Conservation (phyloP, 2,329 filamentous ascomycete species). For the Emericellopsis atlantica region DNA sequence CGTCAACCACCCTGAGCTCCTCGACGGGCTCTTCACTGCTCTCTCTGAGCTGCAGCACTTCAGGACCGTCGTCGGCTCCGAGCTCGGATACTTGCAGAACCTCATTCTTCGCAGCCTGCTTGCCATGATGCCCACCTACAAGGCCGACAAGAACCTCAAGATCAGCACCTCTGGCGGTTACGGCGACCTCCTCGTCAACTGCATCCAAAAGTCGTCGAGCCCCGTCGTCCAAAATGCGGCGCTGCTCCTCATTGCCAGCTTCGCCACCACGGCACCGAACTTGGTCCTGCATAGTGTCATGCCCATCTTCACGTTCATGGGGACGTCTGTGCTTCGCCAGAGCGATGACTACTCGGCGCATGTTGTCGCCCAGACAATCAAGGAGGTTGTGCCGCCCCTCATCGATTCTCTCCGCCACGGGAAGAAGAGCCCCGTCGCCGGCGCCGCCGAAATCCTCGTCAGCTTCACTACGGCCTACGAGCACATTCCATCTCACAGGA, state of each 20-base stretch:
- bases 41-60: slow-evolving; percentile 83
- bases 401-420: slow-evolving; percentile 75
- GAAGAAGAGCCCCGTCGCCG: slow-evolving; percentile 63
- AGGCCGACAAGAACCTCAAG: slow-evolving; percentile 43
- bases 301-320: slow-evolving; percentile 99
- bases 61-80: slow-evolving; percentile 67
- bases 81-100: slow-evolving; percentile 82
- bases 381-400: slow-evolving; percentile 83
- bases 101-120: slow-evolving; percentile 71
- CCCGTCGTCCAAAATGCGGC: slow-evolving; percentile 91
- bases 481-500: slow-evolving; percentile 81
- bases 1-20: slow-evolving; percentile 60
- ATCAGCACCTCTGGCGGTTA: slow-evolving; percentile 73
- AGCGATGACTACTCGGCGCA: slow-evolving; percentile 95
- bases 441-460: slow-evolving; percentile 78
- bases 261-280: slow-evolving; percentile 81
- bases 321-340: slow-evolving; percentile 78
- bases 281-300: slow-evolving; percentile 93
- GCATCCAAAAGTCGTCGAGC: slow-evolving; percentile 81
- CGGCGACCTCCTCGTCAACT: slow-evolving; percentile 84
- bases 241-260: slow-evolving; percentile 71
- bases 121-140: slow-evolving; percentile 70
- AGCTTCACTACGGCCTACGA: slow-evolving; percentile 96
- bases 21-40: slow-evolving; percentile 69
- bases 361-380: slow-evolving; percentile 90